Percentiles rank a stretch among this genome's conserved stretches.
phyloP scores from a whole-genome alignment of 768 basidiomycete genomes.

The Rhodocollybia butyracea region DNA sequence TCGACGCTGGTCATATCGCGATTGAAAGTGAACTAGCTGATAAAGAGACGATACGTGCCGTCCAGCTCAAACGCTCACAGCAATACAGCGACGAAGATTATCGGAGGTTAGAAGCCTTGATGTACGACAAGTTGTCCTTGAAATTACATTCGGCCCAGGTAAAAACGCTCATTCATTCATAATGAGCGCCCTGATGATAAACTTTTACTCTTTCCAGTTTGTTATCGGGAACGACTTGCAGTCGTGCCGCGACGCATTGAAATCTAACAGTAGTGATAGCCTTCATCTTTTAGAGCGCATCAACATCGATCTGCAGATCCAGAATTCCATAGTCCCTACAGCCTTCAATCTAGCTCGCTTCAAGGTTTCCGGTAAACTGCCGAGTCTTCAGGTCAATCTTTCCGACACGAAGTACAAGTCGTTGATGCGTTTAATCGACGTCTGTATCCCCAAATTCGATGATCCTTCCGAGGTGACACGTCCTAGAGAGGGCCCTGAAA shows the following conservation, averaged over 20 bases:
- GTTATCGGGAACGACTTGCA: conserved; percentile 83
- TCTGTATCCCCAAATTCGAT: conserved; percentile 80
- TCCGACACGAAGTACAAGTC: conserved; percentile 90
- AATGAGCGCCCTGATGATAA: conserved; percentile 2
- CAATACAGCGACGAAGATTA: conserved; percentile 88
- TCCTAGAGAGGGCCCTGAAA: conserved; percentile 13
- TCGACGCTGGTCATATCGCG: conserved; percentile 96
- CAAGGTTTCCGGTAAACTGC: conserved; percentile 87
- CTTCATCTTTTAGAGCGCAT: conserved; percentile 91
- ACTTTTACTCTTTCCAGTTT: conserved; percentile 62
- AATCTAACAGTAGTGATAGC: conserved; percentile 47
- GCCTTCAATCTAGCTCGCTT: conserved; percentile 81
- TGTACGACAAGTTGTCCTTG: conserved; percentile 91
- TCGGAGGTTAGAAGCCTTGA: conserved; percentile 78
- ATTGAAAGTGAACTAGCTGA: conserved; percentile 88
- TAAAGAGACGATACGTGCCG: conserved; percentile 71
- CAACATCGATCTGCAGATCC: conserved; percentile 83
- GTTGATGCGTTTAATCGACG: conserved; percentile 89
- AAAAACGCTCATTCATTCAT: conserved; percentile 10
- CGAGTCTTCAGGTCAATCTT: conserved; percentile 84
- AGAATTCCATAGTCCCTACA: conserved; percentile 89
- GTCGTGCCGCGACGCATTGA: conserved; percentile 77
- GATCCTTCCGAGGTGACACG: conserved; percentile 22
- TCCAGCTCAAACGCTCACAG: conserved; percentile 80
- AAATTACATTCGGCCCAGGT: conserved; percentile 90